These are phyloP conservation scores for Backusella westeae DNA, from an alignment of 192 early-diverging fungal species.

Conservation along the genomic window DNA sequence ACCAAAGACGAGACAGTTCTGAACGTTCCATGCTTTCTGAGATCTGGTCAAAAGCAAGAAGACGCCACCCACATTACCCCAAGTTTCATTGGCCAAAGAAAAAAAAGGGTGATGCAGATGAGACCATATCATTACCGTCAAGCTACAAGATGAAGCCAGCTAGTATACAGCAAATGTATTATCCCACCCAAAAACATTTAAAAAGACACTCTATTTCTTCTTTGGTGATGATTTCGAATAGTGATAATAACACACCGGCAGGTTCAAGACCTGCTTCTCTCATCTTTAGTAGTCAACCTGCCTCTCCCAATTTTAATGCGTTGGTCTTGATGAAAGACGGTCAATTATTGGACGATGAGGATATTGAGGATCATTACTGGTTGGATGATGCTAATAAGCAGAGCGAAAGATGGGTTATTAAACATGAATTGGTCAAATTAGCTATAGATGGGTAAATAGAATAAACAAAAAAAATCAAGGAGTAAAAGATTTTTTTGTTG, in stretches of 20 bases:
- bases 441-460: slow-evolving; percentile 26
- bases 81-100: slow-evolving; percentile 10
- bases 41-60: slow-evolving; percentile 12
- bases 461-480: neutral
- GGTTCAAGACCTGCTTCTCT: slow-evolving; percentile 2
- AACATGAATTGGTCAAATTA: slow-evolving; percentile 20
- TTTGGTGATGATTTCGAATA: neutral
- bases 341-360: neutral
- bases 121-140: neutral
- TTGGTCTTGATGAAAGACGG: slow-evolving; percentile 10
- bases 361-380: neutral
- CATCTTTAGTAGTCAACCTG: slow-evolving; percentile 1
- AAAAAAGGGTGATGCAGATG: neutral
- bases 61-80: slow-evolving; percentile 12
- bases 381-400: neutral
- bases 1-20: neutral
- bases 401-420: neutral
- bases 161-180: slow-evolving; percentile 2
- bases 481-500: neutral
- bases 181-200: neutral
- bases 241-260: neutral
- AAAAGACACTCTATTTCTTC: slow-evolving; percentile 8
- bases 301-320: slow-evolving; percentile 3
- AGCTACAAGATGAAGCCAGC: neutral
- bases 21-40: neutral